These are phyloP conservation scores for Sisymbrium altissimum DNA, from an alignment of 345 rosid genomes.

Conservation along the genomic window DNA sequence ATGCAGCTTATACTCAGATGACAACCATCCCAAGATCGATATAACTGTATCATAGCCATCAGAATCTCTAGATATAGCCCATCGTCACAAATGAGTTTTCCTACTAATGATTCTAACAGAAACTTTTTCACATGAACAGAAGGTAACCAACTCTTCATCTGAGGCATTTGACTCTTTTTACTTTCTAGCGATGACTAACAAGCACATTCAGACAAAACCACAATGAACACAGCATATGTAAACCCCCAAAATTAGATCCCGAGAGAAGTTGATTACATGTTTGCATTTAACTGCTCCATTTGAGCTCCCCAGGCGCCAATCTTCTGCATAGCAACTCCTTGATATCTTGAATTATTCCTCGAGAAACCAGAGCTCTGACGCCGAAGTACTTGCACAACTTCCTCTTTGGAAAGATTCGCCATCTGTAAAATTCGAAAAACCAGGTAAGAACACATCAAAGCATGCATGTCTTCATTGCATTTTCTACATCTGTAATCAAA, in stretches of 20 bases:
- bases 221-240: neutral
- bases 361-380: conserved; percentile 93
- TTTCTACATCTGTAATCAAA: conserved; percentile 17
- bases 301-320: conserved; percentile 93
- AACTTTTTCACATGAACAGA: conserved; percentile 35
- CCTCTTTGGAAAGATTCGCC: conserved; percentile 75
- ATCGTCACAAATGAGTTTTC: neutral
- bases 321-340: conserved; percentile 79
- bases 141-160: conserved; percentile 2
- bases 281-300: conserved; percentile 81
- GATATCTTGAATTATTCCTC: conserved; percentile 82
- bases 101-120: conserved; percentile 56
- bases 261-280: conserved; percentile 56
- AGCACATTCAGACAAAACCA: conserved; percentile 1
- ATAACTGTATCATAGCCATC: neutral
- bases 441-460: conserved; percentile 16
- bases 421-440: conserved; percentile 42
- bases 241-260: conserved; percentile 10
- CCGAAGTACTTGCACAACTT: conserved; percentile 88
- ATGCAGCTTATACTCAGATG: conserved; percentile 20
- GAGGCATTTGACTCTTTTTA: conserved; percentile 10
- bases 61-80: neutral
- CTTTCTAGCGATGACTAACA: neutral
- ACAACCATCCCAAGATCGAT: conserved; percentile 41
- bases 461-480: neutral